These are phyloP conservation scores for Gossypium stocksii DNA, from an alignment of 345 rosid genomes.

Conservation along the genomic window DNA sequence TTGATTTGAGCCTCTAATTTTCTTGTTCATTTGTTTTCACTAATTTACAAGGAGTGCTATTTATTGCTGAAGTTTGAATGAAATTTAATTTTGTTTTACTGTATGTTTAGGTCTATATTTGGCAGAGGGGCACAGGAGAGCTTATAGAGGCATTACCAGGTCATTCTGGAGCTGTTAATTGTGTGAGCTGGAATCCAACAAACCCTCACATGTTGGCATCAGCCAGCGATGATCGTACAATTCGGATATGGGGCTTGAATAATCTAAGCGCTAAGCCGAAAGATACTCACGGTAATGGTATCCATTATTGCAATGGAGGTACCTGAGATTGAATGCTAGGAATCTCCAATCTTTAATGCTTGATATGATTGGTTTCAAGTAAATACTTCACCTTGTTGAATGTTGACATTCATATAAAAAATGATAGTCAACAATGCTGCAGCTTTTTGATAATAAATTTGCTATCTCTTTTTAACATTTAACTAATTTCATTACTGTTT, in stretches of 20 bases:
- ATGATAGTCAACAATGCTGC: conserved; percentile 28
- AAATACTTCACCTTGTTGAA: conserved; percentile 29
- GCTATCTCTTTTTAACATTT: conserved; percentile 10
- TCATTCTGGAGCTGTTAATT: conserved; percentile 64
- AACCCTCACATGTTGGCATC: conserved; percentile 74
- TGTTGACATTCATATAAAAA: conserved; percentile 34
- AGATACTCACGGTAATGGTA: conserved; percentile 34
- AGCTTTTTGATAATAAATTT: conserved; percentile 41
- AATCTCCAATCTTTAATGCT: conserved; percentile 11
- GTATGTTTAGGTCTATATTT: conserved; percentile 52
- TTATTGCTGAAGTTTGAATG: neutral
- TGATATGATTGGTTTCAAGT: conserved; percentile 39
- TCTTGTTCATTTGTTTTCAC: too few relatives aligned
- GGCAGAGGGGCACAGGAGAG: conserved; percentile 50
- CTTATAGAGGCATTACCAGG: conserved; percentile 48
- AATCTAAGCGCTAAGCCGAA: conserved; percentile 26
- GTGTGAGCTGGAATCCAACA: conserved; percentile 72
- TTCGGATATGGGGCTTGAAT: conserved; percentile 59
- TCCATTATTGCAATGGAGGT: conserved; percentile 44
- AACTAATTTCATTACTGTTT: neutral
- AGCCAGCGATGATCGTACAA: conserved; percentile 63
- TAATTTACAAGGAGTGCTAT: neutral
- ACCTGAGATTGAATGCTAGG: conserved; percentile 17
- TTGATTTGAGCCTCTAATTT: too few relatives aligned
- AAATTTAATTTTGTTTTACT: neutral